phyloP scores from a whole-genome alignment of 2,329 filamentous ascomycete genomes.

The Herpotrichia juniperi region DNA sequence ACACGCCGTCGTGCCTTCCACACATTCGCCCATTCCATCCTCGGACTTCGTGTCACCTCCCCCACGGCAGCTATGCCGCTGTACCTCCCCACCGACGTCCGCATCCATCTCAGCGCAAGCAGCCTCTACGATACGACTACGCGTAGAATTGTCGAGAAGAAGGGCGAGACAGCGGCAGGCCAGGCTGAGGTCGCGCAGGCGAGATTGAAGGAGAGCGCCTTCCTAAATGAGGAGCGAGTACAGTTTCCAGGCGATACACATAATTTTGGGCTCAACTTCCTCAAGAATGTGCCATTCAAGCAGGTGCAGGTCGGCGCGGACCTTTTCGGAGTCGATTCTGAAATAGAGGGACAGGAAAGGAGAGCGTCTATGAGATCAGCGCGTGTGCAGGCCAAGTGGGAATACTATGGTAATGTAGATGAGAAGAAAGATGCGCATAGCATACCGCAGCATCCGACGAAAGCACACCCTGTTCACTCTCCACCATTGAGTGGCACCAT shows the following conservation, averaged over 20 bases:
- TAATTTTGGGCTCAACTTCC: conserved; percentile 32
- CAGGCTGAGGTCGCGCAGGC: conserved; percentile 27
- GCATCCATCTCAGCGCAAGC: conserved; percentile 28
- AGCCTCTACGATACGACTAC: conserved; percentile 36
- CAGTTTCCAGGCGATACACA: conserved; percentile 30
- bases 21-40: background rate
- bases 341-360: background rate
- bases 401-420: background rate
- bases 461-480: background rate
- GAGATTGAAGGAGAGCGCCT: conserved; percentile 20
- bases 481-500: background rate
- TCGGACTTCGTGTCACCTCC: background rate
- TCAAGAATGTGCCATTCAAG: conserved; percentile 38
- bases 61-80: conserved; percentile 31
- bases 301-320: conserved; percentile 30
- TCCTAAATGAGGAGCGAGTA: conserved; percentile 32
- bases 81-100: conserved; percentile 35
- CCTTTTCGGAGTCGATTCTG: conserved; percentile 7
- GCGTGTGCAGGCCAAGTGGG: background rate
- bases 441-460: background rate
- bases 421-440: too few relatives aligned
- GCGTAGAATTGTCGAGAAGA: conserved; percentile 24
- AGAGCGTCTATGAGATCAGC: background rate
- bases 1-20: background rate
- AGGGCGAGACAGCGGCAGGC: conserved; percentile 23